A percentile compares a stretch with the other conserved stretches of the same genome.
phyloP scores from a whole-genome alignment of 495 filamentous ascomycete species.

The Neurospora cerealis region DNA sequence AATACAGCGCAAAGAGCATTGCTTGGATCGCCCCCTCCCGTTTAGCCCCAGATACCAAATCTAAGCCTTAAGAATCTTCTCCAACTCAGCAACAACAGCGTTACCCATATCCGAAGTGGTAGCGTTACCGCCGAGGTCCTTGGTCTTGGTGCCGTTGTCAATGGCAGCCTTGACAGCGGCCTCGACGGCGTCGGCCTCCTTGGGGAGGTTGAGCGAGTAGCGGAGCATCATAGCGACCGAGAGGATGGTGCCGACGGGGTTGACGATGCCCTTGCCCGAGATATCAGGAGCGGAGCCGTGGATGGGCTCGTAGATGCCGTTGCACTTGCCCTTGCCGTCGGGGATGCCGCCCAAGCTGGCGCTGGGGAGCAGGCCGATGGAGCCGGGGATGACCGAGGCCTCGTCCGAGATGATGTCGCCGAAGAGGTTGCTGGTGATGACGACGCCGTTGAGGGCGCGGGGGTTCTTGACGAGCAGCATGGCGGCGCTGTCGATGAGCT shows the following conservation, averaged over 20 bases:
- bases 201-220: slow-evolving; percentile 71
- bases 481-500: slow-evolving; percentile 90
- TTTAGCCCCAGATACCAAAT: background rate
- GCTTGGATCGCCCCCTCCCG: background rate
- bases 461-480: slow-evolving; percentile 98
- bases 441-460: slow-evolving; percentile 77
- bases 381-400: slow-evolving; percentile 91
- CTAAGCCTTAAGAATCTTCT: slow-evolving; percentile 38
- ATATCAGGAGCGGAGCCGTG: slow-evolving; percentile 79
- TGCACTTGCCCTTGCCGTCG: slow-evolving; percentile 61
- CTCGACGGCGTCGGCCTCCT: slow-evolving; percentile 65
- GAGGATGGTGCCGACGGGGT: slow-evolving; percentile 73
- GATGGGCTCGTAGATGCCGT: slow-evolving; percentile 96
- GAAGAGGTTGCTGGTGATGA: slow-evolving; percentile 91
- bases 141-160: slow-evolving; percentile 62
- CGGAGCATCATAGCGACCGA: slow-evolving; percentile 87
- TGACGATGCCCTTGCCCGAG: slow-evolving; percentile 80
- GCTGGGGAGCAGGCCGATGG: slow-evolving; percentile 79
- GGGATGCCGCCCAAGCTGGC: slow-evolving; percentile 82
- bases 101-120: slow-evolving; percentile 74
- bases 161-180: slow-evolving; percentile 69
- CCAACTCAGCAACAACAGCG: slow-evolving; percentile 63
- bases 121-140: slow-evolving; percentile 66
- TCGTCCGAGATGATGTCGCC: slow-evolving; percentile 97
- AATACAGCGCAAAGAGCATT: background rate